Evolutionary conservation across 306 rosid genomes (phyloP).

Genomic region (barrel medic (Medicago truncatula)): MtrunA17r5.0-ANR NC_053048.1:542001-542500

Average conservation of each 20-base stretch:
- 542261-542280: background rate
- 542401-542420: background rate
- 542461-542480: background rate
- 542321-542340: constrained; percentile 2
- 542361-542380: constrained; percentile 14
- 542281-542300: background rate
- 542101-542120: constrained; percentile 67
- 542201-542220: constrained; percentile 32
- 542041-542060: constrained; percentile 47
- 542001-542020: constrained; percentile 15
- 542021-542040: constrained; percentile 21
- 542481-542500: background rate
- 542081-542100: constrained; percentile 92
- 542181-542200: constrained; percentile 83
- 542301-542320: background rate
- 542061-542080: constrained; percentile 82
- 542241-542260: background rate
- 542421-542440: background rate
- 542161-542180: constrained; percentile 99
- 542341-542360: constrained; percentile 16
- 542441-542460: background rate
- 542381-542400: background rate
- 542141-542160: constrained; percentile 91
- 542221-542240: background rate
- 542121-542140: constrained; percentile 84